Evolutionary conservation across 345 rosid species (phyloP).

Genomic region (Laguncularia racemosa): DNA sequence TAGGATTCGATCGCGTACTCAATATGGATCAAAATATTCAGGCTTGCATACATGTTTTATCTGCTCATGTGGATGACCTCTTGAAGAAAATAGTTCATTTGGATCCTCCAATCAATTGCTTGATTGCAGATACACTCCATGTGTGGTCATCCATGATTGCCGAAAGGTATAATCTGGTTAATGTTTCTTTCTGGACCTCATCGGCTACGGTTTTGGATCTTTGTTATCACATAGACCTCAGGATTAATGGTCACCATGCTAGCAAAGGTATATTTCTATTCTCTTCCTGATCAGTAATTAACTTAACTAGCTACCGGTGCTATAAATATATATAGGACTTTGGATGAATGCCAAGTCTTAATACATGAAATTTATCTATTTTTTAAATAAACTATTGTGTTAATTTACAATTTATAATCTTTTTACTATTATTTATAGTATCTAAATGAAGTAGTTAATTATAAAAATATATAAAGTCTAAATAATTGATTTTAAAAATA

Average conservation of each 20-base stretch:
- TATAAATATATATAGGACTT: too few species aligned
- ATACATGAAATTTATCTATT: too few species aligned
- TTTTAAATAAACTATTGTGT: too few species aligned
- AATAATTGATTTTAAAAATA: too few species aligned
- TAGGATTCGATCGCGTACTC: slow-evolving; percentile 58
- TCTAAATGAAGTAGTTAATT: too few species aligned
- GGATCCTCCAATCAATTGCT: slow-evolving; percentile 25
- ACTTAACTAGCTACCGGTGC: too few species aligned
- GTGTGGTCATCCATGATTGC: slow-evolving; percentile 71
- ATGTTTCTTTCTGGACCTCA: slow-evolving; percentile 81
- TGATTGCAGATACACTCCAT: slow-evolving; percentile 65
- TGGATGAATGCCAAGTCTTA: too few species aligned
- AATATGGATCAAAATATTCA: slow-evolving; percentile 65
- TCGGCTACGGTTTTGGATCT: slow-evolving; percentile 62
- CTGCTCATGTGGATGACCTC: slow-evolving; percentile 57
- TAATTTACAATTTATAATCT: too few species aligned
- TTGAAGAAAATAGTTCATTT: slow-evolving; percentile 23
- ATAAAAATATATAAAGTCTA: too few species aligned
- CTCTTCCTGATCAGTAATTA: too few species aligned
- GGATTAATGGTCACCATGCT: slow-evolving; percentile 60
- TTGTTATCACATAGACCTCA: slow-evolving; percentile 68
- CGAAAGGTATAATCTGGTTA: slow-evolving; percentile 44
- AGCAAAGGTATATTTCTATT: slow-evolving; percentile 33
- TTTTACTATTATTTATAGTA: too few species aligned
- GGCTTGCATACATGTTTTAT: slow-evolving; percentile 40